Base-by-base conservation (phyloP, 1,284 basidiomycete genomes). In the Mycena citricolor region DNA sequence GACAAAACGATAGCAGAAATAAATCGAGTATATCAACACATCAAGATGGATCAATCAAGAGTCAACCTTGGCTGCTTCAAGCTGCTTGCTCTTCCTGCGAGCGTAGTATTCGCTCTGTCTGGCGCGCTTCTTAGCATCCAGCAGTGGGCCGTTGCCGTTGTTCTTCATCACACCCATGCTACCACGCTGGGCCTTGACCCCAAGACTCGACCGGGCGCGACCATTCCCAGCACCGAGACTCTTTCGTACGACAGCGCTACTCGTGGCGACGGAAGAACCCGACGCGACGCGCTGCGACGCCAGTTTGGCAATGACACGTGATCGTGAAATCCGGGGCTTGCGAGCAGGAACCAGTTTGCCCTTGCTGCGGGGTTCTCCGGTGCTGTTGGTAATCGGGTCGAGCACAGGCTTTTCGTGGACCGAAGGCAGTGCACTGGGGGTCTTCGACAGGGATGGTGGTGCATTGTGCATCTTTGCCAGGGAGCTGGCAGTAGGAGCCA, bases 401-500 rank as follows among this genome's bases (percentile, higher is more conserved):
- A 77, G 54, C 8, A 66, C 59, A 32, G 44, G 44, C 33, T 52
- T 42, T 42, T 61, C 61, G 20, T 39, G 40, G 38, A 57, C 54
- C 42, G 53, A 32, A 32, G 54, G 54, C 43, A 62, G 39, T 26
- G 32, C 45, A 2, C 41, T 28, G 25, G 41, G 47, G 24, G 57
- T 51, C 8, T 54, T 49, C 6, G 60, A 56, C 20, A 47, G 44
- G 35, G 47, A 48, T n/a, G n/a, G n/a, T n/a, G n/a, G n/a, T 54
- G 68, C 51, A 37, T 25, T 49, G 38, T 57, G 57, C 14, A 58
- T 66, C 65, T 81, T 86, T 2, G 86, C 87, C 20, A 89, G 66
- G 1, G 86, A 90, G 54, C 85, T 85, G 2, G 82, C 86, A 1
- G 86, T 89, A 0, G 86, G 86, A 0, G 84, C 83, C 39, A 81